Conservation (phyloP, 1,139 yeast species). For the Nakaseomyces delphensis region DNA sequence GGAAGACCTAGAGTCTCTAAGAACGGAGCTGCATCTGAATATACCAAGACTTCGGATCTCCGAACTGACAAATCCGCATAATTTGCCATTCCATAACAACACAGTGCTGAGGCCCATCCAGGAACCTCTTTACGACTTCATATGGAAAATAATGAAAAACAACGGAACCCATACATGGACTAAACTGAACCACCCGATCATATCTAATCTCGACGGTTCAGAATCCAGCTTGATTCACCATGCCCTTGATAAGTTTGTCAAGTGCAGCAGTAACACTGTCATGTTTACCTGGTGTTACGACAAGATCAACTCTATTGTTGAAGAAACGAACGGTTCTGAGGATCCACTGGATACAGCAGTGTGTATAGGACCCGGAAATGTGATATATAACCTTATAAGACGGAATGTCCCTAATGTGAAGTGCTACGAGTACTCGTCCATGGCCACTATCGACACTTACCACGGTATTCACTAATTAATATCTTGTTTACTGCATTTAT, state of each 20-base stretch:
- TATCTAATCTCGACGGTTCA: constrained; percentile 28
- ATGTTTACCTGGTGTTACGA: constrained; percentile 29
- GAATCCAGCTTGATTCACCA: constrained; percentile 23
- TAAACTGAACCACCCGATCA: constrained; percentile 24
- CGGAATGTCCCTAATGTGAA: constrained; percentile 21
- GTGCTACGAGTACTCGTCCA: constrained; percentile 22
- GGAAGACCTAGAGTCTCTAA: constrained; percentile 23
- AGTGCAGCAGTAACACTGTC: constrained; percentile 29
- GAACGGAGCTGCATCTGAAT: constrained; percentile 19
- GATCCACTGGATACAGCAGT: constrained; percentile 16
- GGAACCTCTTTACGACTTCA: constrained; percentile 30
- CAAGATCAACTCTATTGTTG: constrained; percentile 17
- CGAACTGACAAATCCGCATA: constrained; percentile 26
- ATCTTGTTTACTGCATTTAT: too few relatives aligned
- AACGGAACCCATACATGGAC: constrained; percentile 23
- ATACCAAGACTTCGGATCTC: constrained; percentile 24
- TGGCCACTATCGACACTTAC: constrained; percentile 21
- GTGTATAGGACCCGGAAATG: constrained; percentile 30
- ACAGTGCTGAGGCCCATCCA: constrained; percentile 26
- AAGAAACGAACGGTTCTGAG: constrained; percentile 9
- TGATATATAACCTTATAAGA: constrained; percentile 23
- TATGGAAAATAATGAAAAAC: constrained; percentile 26
- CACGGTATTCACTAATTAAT: constrained; percentile 7
- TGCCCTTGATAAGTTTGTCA: constrained; percentile 30
- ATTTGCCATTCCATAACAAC: constrained; percentile 30